Conservation (phyloP, 2,329 filamentous ascomycete genomes). For the Xylariaceae sp. region DNA sequence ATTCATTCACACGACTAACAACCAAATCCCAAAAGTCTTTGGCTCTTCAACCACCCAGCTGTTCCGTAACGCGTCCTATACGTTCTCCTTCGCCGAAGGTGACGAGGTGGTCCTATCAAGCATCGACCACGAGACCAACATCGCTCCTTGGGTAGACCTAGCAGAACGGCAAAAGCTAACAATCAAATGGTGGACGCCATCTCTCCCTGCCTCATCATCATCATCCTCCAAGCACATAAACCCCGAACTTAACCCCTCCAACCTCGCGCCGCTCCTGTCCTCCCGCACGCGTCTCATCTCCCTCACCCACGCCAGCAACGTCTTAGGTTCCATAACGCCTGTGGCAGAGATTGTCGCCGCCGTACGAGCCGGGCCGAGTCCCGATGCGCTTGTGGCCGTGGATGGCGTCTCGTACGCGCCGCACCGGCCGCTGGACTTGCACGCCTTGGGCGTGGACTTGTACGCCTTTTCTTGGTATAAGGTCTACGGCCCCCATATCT, state of each 20-base stretch:
- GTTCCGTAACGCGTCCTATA: conserved; percentile 64
- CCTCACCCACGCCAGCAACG: conserved; percentile 63
- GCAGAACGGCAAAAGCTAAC: conserved; percentile 56
- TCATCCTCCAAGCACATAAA: conserved; percentile 33
- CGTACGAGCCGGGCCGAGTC: conserved; percentile 31
- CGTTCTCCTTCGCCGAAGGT: conserved; percentile 49
- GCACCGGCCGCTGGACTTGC: conserved; percentile 66
- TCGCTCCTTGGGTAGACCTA: conserved; percentile 68
- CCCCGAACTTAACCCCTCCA: conserved; percentile 55
- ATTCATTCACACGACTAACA: conserved; percentile 1
- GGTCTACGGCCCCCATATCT: conserved; percentile 72
- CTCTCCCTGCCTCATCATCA: conserved; percentile 23
- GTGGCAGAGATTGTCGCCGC: conserved; percentile 18
- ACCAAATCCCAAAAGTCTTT: conserved; percentile 46
- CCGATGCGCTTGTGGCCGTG: conserved; percentile 61
- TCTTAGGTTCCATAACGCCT: conserved; percentile 25
- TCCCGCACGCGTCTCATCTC: conserved; percentile 65
- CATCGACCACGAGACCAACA: conserved; percentile 75
- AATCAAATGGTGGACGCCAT: conserved; percentile 67
- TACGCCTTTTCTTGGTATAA: conserved; percentile 84
- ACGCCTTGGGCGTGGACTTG: conserved; percentile 66
- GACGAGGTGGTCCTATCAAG: conserved; percentile 68
- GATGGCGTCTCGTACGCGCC: conserved; percentile 76
- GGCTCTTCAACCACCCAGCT: conserved; percentile 73
- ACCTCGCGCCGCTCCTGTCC: conserved; percentile 57